phyloP scores from a whole-genome alignment of 1,284 basidiomycete species.

The Laetiporus sulphureus region DNA sequence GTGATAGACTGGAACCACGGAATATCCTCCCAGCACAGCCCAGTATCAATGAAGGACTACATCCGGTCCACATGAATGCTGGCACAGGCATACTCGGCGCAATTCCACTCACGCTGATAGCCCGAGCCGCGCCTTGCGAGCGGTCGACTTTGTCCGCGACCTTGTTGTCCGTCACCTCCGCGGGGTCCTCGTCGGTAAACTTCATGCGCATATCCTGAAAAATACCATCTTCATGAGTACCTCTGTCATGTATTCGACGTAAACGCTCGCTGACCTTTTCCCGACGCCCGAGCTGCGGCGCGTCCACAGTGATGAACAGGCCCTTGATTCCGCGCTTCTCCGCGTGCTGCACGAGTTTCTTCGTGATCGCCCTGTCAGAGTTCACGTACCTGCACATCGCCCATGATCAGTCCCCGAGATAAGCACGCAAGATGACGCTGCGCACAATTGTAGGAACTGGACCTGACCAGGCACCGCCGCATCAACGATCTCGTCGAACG shows the following conservation, averaged over 20 bases:
- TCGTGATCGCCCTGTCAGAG: conserved; percentile 75
- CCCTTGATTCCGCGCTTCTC: conserved; percentile 80
- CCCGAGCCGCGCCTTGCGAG: conserved; percentile 87
- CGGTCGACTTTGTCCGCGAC: conserved; percentile 63
- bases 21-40: conserved; percentile 82
- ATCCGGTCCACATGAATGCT: neutral
- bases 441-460: conserved; percentile 75
- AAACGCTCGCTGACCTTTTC: conserved; percentile 65
- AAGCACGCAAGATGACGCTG: neutral
- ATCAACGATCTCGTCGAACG: conserved; percentile 88
- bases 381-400: conserved; percentile 65
- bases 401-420: neutral
- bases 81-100: neutral
- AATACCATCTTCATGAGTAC: too few species aligned
- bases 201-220: conserved; percentile 92
- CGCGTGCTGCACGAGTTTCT: conserved; percentile 80
- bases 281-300: conserved; percentile 85
- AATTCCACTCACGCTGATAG: conserved; percentile 68
- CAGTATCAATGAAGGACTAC: conserved; percentile 91
- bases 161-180: conserved; percentile 46
- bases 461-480: conserved; percentile 66
- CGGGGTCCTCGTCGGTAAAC: conserved; percentile 83
- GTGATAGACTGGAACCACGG: conserved; percentile 88
- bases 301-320: conserved; percentile 90
- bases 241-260: too few species aligned